phyloP scores from a whole-genome alignment of 1,284 basidiomycete species.

The Bjerkandera adusta region DNA sequence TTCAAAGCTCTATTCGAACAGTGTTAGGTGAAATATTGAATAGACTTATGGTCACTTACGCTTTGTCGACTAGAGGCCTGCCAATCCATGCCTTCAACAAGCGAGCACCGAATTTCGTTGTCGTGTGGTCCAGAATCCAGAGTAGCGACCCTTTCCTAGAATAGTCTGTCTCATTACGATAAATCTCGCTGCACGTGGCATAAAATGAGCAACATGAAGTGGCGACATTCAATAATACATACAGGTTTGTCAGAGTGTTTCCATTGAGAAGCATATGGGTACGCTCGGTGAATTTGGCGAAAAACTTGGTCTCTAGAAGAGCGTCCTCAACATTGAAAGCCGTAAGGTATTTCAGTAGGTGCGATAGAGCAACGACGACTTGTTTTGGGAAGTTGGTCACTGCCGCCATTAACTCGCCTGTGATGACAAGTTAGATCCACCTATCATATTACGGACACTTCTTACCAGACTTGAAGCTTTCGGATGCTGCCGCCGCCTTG shows the following conservation, averaged over 20 bases:
- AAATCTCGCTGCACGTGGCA: conserved; percentile 66
- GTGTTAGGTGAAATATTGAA: background rate
- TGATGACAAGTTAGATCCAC: background rate
- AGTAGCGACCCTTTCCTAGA: conserved; percentile 77
- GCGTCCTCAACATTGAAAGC: conserved; percentile 77
- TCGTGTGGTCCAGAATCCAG: conserved; percentile 84
- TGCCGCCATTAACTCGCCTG: conserved; percentile 52
- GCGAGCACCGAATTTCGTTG: conserved; percentile 87
- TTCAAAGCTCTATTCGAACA: conserved; percentile 54
- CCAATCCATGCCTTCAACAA: conserved; percentile 87
- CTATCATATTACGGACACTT: background rate
- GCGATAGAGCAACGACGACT: conserved; percentile 75
- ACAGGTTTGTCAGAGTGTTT: conserved; percentile 86
- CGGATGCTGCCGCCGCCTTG: conserved; percentile 38
- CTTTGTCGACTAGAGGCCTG: conserved; percentile 75
- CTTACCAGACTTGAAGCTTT: conserved; percentile 48
- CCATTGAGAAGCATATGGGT: conserved; percentile 88
- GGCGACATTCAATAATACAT: conserved; percentile 21
- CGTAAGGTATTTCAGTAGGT: conserved; percentile 75
- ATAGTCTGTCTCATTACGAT: conserved; percentile 84
- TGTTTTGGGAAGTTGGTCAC: conserved; percentile 72
- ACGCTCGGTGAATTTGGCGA: conserved; percentile 74
- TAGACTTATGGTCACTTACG: conserved; percentile 39
- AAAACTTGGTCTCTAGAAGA: conserved; percentile 74
- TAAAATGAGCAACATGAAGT: background rate